These are phyloP conservation scores for Termitomyces sp. DNA, from an alignment of 768 basidiomycete species.

Conservation along the genomic window DNA sequence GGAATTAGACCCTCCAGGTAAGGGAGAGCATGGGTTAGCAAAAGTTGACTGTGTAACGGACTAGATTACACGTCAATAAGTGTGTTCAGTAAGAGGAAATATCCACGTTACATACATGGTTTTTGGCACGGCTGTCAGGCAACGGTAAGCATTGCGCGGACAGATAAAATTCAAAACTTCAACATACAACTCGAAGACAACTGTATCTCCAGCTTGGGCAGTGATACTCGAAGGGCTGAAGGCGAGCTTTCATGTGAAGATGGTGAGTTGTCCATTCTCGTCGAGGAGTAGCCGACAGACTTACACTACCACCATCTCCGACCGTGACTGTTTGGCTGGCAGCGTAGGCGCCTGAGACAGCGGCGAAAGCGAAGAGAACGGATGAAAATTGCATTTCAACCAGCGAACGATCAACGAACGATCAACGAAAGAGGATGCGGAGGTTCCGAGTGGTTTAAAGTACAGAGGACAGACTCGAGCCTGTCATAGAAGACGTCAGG, in stretches of 20 bases:
- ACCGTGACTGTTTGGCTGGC: constrained; percentile 33
- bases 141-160: background rate
- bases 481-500: constrained; percentile 15
- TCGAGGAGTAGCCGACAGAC: background rate
- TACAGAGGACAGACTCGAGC: constrained; percentile 27
- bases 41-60: constrained; percentile 61
- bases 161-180: no score
- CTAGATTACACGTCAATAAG: constrained; percentile 20
- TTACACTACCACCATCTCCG: constrained; percentile 30
- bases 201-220: constrained; percentile 39
- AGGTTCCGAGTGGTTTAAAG: background rate
- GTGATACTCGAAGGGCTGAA: constrained; percentile 36
- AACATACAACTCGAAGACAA: constrained; percentile 51
- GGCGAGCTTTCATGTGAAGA: constrained; percentile 21
- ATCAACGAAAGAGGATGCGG: constrained; percentile 6
- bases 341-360: constrained; percentile 35
- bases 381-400: constrained; percentile 49
- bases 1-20: constrained; percentile 42
- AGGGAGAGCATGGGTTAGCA: constrained; percentile 40
- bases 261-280: background rate
- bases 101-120: constrained; percentile 26
- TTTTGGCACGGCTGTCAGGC: constrained; percentile 31
- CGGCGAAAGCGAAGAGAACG: constrained; percentile 35
- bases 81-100: background rate
- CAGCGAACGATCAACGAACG: constrained; percentile 11